Evolutionary conservation across 2,329 filamentous ascomycete genomes (phyloP).

Genomic region (Colletotrichum gloeosporioides): DNA sequence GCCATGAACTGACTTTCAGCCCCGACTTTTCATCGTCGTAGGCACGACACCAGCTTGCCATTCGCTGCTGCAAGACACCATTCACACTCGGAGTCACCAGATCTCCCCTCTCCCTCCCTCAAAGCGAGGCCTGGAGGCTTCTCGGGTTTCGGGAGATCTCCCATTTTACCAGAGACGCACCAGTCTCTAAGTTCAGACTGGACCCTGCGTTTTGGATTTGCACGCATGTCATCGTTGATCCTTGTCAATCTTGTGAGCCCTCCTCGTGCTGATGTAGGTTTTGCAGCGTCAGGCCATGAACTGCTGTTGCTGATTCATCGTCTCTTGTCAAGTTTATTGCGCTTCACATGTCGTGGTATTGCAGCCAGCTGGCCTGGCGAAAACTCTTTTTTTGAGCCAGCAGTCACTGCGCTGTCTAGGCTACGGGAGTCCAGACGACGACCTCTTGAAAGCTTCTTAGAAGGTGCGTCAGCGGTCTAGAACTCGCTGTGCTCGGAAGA

Average conservation of each 20-base stretch:
- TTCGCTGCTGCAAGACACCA: neutral
- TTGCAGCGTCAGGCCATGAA: neutral
- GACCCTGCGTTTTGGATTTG: slow-evolving; percentile 5
- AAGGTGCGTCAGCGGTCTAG: neutral
- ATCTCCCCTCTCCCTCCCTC: neutral
- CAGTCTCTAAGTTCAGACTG: neutral
- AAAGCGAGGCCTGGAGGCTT: neutral
- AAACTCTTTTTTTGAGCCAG: neutral
- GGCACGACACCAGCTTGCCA: neutral
- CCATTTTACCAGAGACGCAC: neutral
- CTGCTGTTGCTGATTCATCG: neutral
- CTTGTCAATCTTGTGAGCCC: neutral
- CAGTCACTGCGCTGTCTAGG: neutral
- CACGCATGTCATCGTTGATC: neutral
- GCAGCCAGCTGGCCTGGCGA: neutral
- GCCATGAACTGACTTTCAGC: neutral
- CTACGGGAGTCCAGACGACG: neutral
- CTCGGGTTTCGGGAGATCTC: neutral
- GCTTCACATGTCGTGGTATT: neutral
- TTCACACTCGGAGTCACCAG: neutral
- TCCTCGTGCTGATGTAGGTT: neutral
- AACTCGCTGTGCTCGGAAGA: neutral
- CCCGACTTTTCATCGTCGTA: neutral
- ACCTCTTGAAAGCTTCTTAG: neutral
- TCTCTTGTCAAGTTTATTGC: neutral